phyloP scores from a whole-genome alignment of 2,329 filamentous ascomycete genomes.

The Fusarium dlaminii region DNA sequence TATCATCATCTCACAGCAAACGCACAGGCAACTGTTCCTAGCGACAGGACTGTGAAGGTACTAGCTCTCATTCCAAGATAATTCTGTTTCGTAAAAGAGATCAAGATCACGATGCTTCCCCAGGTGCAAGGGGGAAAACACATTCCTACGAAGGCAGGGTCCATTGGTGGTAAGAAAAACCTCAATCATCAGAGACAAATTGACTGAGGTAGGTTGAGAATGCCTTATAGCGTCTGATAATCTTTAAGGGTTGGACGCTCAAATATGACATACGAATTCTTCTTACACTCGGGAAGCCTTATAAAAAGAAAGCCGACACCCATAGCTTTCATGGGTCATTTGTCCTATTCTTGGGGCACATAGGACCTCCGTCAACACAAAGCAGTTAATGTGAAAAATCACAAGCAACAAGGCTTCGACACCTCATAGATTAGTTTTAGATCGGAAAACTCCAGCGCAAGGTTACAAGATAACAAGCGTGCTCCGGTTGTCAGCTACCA shows the following conservation, averaged over 20 bases:
- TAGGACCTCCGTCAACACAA: conserved; percentile 11
- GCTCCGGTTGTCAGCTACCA: background rate
- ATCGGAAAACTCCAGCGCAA: background rate
- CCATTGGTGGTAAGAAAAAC: background rate
- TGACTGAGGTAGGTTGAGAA: background rate
- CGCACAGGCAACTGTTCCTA: background rate
- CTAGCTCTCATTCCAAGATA: background rate
- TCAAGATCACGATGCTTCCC: no score
- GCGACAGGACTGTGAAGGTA: background rate
- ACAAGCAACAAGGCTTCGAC: background rate
- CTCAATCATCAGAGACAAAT: background rate
- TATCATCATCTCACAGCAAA: background rate
- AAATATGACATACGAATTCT: background rate
- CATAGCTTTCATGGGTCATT: background rate
- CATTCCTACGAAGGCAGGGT: background rate
- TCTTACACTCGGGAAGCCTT: background rate
- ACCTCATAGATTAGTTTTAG: background rate
- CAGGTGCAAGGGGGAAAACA: background rate
- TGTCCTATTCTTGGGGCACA: conserved; percentile 21
- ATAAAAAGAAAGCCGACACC: background rate
- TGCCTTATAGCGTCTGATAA: background rate
- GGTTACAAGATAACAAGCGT: background rate
- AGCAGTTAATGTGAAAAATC: background rate
- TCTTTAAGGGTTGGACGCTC: background rate
- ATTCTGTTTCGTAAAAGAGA: background rate